Base-by-base conservation (phyloP, 176 grass and related monocot genomes). In the Dactylis glomerata region DNA sequence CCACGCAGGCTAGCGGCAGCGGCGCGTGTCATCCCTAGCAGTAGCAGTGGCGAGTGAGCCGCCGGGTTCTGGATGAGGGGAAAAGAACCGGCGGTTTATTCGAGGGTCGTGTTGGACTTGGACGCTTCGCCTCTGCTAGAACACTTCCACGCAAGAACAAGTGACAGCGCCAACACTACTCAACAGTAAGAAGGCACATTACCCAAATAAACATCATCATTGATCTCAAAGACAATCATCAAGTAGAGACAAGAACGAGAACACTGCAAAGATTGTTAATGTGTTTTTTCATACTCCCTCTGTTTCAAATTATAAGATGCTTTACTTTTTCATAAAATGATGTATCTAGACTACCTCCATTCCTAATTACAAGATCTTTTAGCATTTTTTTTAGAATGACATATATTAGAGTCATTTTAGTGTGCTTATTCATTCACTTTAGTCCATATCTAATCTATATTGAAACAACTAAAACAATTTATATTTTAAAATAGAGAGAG, bases 11-110 rank as follows among this genome's bases (percentile, higher is more conserved):
- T 81, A 17, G 88, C 65, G 38, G 82, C 77, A 49, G 88, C 71
- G 54, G 75, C 77, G 80, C 85, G 87, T 79, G 89, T 76, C 93
- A 95, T 94, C 81, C 56, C 78, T 69, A 80, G 44, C 22, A 85
- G 70, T 17, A 8, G 61, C 28, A 19, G 73, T 32, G 50, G 12
- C 11, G 85, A 57, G 22, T 20, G 63, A 51, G 83, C 59, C 59
- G 59, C 58, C 28, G 26, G 27, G 6, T 38, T 38, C 76, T 79
- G 28, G 49, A 40, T 58, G 37, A 34, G 37, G 40, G 20, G n/a
- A 17, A 40, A 73, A 38, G 28, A 36, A 16, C 28, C 38, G 55
- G 50, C 34, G 12, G 63, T 4, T 22, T 34, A 10, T 11, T 13
- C 4, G 37, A 72, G 68, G 41, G 68, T 17, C 6, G 68, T 46